phyloP scores from a whole-genome alignment of 257 asterid species.

The Verbascum thapsus region DNA sequence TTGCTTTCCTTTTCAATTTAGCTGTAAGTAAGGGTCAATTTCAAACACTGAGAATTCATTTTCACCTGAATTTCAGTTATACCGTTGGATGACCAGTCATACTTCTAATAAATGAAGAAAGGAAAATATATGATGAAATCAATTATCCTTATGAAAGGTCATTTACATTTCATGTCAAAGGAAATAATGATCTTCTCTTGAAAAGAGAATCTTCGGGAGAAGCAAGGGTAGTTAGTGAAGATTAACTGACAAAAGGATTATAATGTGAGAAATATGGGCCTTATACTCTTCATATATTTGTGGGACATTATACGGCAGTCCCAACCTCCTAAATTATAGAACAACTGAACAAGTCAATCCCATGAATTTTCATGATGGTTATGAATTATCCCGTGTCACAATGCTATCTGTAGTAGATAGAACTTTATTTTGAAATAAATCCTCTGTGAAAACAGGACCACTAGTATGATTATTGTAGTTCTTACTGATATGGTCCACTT shows the following conservation, averaged over 20 bases:
- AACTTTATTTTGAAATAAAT: conserved; percentile 2
- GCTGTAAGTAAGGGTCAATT: neutral
- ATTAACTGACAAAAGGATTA: neutral
- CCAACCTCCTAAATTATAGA: conserved; percentile 9
- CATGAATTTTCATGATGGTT: neutral
- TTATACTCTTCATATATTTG: neutral
- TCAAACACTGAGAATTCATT: neutral
- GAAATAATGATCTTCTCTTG: neutral
- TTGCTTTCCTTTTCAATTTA: conserved; percentile 1
- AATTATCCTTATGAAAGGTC: neutral
- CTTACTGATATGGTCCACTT: conserved; percentile 25
- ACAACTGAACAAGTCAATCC: conserved; percentile 6
- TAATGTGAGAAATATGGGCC: conserved; percentile 2
- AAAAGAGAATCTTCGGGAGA: neutral
- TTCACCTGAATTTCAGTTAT: neutral
- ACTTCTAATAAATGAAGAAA: neutral
- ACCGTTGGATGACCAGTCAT: neutral
- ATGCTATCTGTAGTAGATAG: neutral
- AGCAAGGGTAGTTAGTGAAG: conserved; percentile 1
- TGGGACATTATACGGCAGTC: neutral
- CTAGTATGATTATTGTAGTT: conserved; percentile 10
- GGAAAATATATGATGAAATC: neutral
- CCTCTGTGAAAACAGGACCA: neutral
- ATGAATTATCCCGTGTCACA: conserved; percentile 20
- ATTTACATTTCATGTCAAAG: neutral